A percentile compares a stretch with the other conserved stretches of the same genome.
phyloP scores from a whole-genome alignment of 345 rosid species.

The Salix viminalis region DNA sequence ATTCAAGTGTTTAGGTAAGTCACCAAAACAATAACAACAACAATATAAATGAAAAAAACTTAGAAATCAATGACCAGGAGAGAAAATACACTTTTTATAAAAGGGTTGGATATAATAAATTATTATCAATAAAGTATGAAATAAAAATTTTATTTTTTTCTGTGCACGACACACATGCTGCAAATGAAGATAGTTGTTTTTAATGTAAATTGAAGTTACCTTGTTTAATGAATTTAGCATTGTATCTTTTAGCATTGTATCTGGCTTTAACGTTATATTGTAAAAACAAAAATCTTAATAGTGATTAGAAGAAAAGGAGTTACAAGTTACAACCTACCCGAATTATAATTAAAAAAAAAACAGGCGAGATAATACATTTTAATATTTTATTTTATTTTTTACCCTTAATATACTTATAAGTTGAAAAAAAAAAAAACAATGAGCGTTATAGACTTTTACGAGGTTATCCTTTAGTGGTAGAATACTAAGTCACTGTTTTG shows the following conservation, averaged over 20 bases:
- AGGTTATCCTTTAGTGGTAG: background rate
- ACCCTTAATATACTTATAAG: background rate
- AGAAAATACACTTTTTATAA: background rate
- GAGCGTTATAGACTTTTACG: background rate
- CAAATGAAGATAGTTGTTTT: background rate
- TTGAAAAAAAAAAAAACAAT: background rate
- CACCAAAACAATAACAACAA: too few species aligned
- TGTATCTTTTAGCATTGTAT: too few species aligned
- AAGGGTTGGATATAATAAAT: background rate
- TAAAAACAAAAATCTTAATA: too few species aligned
- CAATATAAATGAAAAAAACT: too few species aligned
- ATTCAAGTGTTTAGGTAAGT: too few species aligned
- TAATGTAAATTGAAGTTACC: background rate
- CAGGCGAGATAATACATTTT: too few species aligned
- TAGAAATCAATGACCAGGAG: background rate
- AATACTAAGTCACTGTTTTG: too few species aligned
- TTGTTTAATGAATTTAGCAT: background rate
- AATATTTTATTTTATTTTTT: background rate
- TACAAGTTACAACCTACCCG: too few species aligned
- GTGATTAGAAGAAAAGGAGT: too few species aligned
- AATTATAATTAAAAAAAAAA: too few species aligned
- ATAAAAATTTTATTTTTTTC: background rate
- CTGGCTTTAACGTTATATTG: background rate
- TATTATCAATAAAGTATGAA: background rate
- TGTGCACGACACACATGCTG: too few species aligned